Percentiles rank a stretch among this genome's conserved stretches.
Evolutionary conservation across 2,329 filamentous ascomycete genomes (phyloP).

Genomic region (Trichophyton verrucosum): DNA sequence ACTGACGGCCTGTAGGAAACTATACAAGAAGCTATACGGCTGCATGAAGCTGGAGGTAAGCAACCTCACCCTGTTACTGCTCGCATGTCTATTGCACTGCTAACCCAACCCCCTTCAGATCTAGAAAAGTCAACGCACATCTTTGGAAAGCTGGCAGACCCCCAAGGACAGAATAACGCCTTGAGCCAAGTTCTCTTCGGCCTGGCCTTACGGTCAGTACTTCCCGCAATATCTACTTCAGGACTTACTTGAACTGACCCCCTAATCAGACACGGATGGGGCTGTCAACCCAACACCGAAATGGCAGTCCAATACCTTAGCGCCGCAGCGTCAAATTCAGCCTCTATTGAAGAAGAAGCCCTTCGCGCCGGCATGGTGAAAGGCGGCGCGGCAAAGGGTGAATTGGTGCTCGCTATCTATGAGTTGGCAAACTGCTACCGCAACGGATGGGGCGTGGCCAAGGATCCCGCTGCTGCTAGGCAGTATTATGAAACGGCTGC

Average conservation of each 20-base stretch:
- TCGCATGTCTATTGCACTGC: no score
- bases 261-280: conserved; percentile 70
- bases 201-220: conserved; percentile 64
- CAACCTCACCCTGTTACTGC: neutral
- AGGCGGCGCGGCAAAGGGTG: conserved; percentile 87
- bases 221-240: neutral
- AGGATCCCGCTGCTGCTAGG: conserved; percentile 71
- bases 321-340: conserved; percentile 79
- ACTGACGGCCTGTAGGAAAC: conserved; percentile 32
- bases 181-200: conserved; percentile 93
- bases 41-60: conserved; percentile 67
- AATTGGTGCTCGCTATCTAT: conserved; percentile 91
- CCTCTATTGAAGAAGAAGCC: conserved; percentile 71
- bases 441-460: conserved; percentile 82
- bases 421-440: conserved; percentile 70
- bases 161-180: conserved; percentile 75
- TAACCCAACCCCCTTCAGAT: conserved; percentile 31
- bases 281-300: conserved; percentile 58
- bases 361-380: conserved; percentile 80
- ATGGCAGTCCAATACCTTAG: conserved; percentile 74
- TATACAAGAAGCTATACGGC: conserved; percentile 88
- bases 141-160: conserved; percentile 74
- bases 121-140: conserved; percentile 68
- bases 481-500: conserved; percentile 97
- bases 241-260: neutral